Conservation (phyloP, 176 grass and related monocot genomes). For the Carex parvula region DNA sequence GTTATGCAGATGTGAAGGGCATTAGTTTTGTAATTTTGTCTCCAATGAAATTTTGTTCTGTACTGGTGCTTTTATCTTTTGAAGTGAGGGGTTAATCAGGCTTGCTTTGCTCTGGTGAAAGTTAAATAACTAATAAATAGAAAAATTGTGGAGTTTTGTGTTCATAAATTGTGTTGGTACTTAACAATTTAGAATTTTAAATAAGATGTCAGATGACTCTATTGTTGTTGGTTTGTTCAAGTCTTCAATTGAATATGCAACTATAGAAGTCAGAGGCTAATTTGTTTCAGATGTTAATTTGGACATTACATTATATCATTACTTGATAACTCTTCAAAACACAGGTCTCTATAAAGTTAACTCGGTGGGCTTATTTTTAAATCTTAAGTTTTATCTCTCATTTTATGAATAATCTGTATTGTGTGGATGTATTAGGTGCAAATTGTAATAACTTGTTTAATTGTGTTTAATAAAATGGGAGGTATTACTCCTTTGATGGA, state of each 20-base stretch:
- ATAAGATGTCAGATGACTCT: neutral
- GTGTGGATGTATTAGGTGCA: no score
- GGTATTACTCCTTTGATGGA: no score
- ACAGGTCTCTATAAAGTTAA: neutral
- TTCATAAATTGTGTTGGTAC: neutral
- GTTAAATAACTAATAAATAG: neutral
- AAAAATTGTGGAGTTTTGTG: neutral
- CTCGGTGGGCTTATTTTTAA: neutral
- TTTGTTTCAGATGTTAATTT: neutral
- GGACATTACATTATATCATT: no score
- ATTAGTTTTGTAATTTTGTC: conserved; percentile 1
- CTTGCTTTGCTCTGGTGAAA: neutral
- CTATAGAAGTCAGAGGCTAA: neutral
- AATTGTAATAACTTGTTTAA: no score
- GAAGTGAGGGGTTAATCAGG: neutral
- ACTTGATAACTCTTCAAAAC: no score
- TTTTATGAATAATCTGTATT: no score
- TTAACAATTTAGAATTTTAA: neutral
- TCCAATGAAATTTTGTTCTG: conserved; percentile 3
- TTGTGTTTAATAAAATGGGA: no score
- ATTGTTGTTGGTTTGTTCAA: neutral
- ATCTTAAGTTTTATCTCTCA: no score
- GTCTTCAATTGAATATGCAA: neutral
- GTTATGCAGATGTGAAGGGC: neutral
- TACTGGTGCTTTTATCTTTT: neutral